Conservation (phyloP, 78 protist genomes). For the Dictyostelium purpureum region DNA sequence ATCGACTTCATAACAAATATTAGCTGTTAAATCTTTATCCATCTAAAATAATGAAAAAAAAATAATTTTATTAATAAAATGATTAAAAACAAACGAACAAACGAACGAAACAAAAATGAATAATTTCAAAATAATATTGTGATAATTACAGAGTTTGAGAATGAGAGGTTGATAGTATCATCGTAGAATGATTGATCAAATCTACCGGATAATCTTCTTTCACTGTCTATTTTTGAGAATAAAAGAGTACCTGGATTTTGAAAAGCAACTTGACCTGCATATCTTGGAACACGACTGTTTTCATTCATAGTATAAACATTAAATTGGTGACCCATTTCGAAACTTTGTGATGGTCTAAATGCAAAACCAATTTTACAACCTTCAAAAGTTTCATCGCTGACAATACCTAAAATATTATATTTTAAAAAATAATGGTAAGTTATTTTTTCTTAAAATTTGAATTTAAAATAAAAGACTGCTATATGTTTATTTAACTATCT, state of each 20-base stretch:
- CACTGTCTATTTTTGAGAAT: neutral
- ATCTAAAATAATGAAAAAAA: neutral
- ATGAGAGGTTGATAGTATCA: neutral
- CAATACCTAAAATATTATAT: neutral
- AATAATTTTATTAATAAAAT: too few relatives aligned
- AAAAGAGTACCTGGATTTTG: neutral
- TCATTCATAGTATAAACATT: constrained; percentile 7
- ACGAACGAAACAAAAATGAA: neutral
- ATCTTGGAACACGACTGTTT: constrained; percentile 16
- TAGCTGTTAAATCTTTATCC: neutral
- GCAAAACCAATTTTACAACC: neutral
- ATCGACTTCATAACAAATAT: neutral
- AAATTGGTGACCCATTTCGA: neutral
- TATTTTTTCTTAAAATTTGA: too few relatives aligned
- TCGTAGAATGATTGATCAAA: neutral
- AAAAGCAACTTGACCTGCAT: neutral
- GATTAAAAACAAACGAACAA: neutral
- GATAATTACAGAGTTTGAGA: neutral
- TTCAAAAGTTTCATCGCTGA: constrained; percentile 12
- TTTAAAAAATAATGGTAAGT: too few relatives aligned
- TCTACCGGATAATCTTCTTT: constrained; percentile 9
- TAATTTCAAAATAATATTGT: neutral
- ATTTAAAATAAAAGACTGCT: too few relatives aligned
- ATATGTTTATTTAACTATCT: neutral
- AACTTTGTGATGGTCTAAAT: neutral